phyloP scores from a whole-genome alignment of 2,329 filamentous ascomycete species.

The Camillea tinctor region DNA sequence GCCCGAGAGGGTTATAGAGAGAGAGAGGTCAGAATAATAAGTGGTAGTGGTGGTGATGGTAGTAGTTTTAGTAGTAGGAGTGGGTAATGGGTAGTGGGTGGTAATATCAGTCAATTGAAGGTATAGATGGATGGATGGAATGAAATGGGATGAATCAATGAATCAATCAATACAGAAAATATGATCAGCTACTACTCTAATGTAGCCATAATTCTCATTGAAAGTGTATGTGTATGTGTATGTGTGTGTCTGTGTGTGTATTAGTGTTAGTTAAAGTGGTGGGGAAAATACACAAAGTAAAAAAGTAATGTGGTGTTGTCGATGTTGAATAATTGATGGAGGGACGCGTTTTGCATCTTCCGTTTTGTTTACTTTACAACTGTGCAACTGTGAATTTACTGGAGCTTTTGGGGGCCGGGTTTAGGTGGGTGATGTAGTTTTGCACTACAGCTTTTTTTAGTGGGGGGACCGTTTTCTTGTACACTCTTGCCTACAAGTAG shows the following conservation, averaged over 20 bases:
- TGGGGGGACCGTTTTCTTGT: not conserved
- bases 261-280: no score
- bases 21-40: no score
- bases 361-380: slow-evolving; percentile 47
- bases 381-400: slow-evolving; percentile 20
- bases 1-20: slow-evolving; percentile 2
- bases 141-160: no score
- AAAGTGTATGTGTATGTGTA: no score
- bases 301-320: no score
- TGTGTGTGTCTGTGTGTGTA: no score
- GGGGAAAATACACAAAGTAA: not conserved
- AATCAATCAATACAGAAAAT: slow-evolving; percentile 10
- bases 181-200: slow-evolving; percentile 3
- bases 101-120: not conserved
- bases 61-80: slow-evolving; percentile 6
- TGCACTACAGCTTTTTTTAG: not conserved
- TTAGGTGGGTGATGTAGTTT: not conserved
- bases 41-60: slow-evolving; percentile 12
- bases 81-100: no score
- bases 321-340: not conserved
- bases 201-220: not conserved
- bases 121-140: no score
- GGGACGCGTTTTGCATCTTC: slow-evolving; percentile 21
- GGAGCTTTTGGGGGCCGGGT: slow-evolving; percentile 6
- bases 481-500: no score